phyloP scores from a whole-genome alignment of 768 basidiomycete genomes.

The Galerina marginata region DNA sequence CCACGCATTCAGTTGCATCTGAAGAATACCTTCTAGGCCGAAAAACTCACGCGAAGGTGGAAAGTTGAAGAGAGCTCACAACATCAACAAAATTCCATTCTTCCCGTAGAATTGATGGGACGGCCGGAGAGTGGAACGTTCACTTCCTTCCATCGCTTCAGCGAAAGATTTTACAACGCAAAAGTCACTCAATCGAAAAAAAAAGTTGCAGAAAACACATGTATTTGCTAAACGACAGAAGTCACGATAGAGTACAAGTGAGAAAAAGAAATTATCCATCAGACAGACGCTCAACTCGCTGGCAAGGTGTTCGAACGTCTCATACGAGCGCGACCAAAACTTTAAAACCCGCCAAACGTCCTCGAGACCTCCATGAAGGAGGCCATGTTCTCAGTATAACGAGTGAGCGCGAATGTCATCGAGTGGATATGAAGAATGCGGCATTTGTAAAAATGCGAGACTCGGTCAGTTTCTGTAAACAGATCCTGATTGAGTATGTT shows the following conservation, averaged over 20 bases:
- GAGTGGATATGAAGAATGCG: slow-evolving; percentile 72
- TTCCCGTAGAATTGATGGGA: too few species aligned
- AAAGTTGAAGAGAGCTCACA: background rate
- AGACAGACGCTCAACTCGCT: slow-evolving; percentile 68
- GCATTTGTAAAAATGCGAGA: slow-evolving; percentile 83
- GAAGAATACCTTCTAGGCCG: background rate
- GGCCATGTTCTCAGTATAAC: slow-evolving; percentile 71
- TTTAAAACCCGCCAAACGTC: slow-evolving; percentile 58
- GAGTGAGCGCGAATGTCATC: slow-evolving; percentile 71
- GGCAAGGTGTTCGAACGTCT: slow-evolving; percentile 38
- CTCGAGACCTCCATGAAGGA: slow-evolving; percentile 51
- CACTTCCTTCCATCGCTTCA: too few species aligned
- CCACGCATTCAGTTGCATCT: slow-evolving; percentile 5
- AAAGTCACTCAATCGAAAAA: too few species aligned
- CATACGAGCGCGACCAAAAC: slow-evolving; percentile 30
- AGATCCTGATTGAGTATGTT: slow-evolving; percentile 86
- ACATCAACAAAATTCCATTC: background rate
- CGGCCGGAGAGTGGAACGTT: too few species aligned
- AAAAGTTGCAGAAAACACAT: too few species aligned
- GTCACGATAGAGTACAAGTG: background rate
- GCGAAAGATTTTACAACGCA: too few species aligned
- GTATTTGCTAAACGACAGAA: background rate
- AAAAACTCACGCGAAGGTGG: background rate
- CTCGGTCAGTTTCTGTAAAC: slow-evolving; percentile 83
- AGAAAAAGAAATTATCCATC: slow-evolving; percentile 48